Conservation (phyloP, 106 monocot species). For the Xerophyta viscosa region DNA sequence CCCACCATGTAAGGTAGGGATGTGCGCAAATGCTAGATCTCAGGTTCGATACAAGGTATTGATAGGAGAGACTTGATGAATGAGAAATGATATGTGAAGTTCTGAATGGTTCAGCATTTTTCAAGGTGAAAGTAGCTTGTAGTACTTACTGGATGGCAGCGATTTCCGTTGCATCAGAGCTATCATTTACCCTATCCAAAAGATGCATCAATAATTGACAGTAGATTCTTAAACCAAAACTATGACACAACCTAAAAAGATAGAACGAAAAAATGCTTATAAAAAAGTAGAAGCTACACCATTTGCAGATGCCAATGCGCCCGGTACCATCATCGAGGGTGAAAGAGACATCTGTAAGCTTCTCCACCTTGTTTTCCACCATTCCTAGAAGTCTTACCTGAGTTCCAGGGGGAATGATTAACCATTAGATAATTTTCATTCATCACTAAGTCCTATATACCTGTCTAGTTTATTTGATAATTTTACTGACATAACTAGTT, state of each 20-base stretch:
- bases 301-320: conserved; percentile 50
- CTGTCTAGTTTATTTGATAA: neutral
- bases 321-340: conserved; percentile 82
- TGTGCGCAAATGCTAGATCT: too few species aligned
- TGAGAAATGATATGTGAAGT: too few species aligned
- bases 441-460: neutral
- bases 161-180: conserved; percentile 46
- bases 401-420: neutral
- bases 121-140: neutral
- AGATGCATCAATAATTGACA: neutral
- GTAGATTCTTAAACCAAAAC: neutral
- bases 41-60: too few species aligned
- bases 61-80: too few species aligned
- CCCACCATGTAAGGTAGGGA: too few species aligned
- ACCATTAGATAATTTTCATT: neutral
- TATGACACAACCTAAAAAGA: conserved; percentile 1
- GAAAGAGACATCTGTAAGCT: conserved; percentile 60
- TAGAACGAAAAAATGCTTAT: neutral
- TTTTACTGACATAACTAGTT: too few species aligned
- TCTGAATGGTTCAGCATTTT: too few species aligned
- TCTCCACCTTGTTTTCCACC: conserved; percentile 62
- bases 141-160: conserved; percentile 44
- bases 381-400: conserved; percentile 69
- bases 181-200: conserved; percentile 47
- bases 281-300: conserved; percentile 25